These are phyloP conservation scores for Pyrus pyrifolia DNA, from an alignment of 306 rosid species.

Conservation along the genomic window DNA sequence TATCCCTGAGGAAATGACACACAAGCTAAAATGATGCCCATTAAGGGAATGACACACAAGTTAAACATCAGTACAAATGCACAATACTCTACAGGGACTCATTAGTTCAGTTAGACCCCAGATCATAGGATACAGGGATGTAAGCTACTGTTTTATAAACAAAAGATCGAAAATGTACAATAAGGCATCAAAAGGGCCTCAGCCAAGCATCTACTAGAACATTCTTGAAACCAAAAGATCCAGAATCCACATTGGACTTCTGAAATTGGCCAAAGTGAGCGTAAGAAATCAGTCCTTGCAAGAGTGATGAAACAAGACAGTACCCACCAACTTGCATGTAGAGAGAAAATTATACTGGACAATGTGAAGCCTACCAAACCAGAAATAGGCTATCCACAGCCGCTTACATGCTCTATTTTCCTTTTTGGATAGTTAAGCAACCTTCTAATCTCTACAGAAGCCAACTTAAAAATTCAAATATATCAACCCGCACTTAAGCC, in stretches of 20 bases:
- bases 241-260: neutral
- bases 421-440: neutral
- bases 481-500: neutral
- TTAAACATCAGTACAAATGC: neutral
- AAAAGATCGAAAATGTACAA: neutral
- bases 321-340: neutral
- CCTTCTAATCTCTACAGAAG: neutral
- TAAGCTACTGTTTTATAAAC: neutral
- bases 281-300: neutral
- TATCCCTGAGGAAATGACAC: no score
- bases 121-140: neutral
- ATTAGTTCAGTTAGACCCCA: neutral
- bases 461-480: neutral
- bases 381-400: neutral
- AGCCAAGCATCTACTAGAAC: neutral
- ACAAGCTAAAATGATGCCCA: neutral
- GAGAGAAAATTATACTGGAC: neutral
- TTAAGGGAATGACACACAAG: conserved; percentile 1
- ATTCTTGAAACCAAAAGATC: neutral
- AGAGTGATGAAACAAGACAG: neutral
- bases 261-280: neutral
- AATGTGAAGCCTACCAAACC: neutral
- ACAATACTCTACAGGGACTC: neutral
- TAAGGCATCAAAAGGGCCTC: neutral
- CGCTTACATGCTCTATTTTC: neutral